Conservation (phyloP, 805 yeast species). For the Scheffersomyces ergatensis region DNA sequence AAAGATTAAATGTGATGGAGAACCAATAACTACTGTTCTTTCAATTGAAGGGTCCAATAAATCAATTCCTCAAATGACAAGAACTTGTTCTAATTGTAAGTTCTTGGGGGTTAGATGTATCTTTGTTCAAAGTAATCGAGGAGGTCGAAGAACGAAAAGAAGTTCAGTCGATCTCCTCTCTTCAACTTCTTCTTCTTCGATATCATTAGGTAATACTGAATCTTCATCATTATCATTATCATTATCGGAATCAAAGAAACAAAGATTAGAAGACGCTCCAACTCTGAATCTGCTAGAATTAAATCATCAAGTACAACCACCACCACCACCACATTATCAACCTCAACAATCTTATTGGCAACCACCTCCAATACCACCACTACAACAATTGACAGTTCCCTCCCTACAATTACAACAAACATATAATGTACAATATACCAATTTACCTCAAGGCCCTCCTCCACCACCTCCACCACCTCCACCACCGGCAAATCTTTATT, state of each 20-base stretch:
- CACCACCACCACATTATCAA: slow-evolving; percentile 2
- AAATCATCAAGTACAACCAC: slow-evolving; percentile 2
- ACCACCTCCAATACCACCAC: slow-evolving; percentile 2
- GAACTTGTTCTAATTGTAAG: slow-evolving; percentile 49
- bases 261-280: too few species aligned
- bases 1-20: slow-evolving; percentile 68
- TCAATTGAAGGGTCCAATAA: slow-evolving; percentile 17
- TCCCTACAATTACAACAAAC: too few species aligned
- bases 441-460: too few species aligned
- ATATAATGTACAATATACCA: too few species aligned
- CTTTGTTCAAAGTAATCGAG: slow-evolving; percentile 55
- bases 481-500: too few species aligned
- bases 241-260: too few species aligned
- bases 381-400: slow-evolving; percentile 2
- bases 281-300: too few species aligned
- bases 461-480: too few species aligned
- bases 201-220: too few species aligned
- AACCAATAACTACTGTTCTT: slow-evolving; percentile 22
- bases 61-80: slow-evolving; percentile 16
- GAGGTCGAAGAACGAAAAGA: slow-evolving; percentile 49
- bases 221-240: too few species aligned
- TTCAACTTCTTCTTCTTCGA: neutral
- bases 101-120: slow-evolving; percentile 47
- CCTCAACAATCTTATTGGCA: slow-evolving; percentile 6
- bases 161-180: neutral